Conservation (phyloP, 305 asterid genomes). For the Nicotiana rustica region DNA sequence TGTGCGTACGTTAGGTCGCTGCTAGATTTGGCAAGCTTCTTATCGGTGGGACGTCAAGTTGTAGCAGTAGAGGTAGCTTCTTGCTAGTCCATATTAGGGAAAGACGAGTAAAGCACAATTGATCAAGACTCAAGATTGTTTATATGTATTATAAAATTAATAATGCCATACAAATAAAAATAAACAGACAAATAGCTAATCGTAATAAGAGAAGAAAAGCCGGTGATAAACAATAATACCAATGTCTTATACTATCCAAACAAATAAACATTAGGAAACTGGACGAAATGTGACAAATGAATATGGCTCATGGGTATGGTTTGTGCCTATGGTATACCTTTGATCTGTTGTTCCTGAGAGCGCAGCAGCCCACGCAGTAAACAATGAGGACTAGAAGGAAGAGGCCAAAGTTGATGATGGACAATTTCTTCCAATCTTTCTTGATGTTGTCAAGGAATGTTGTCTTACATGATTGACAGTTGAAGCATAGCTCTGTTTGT, state of each 20-base stretch:
- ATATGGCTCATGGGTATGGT: slow-evolving; percentile 36
- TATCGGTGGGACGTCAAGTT: not conserved
- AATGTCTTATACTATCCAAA: not conserved
- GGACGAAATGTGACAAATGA: not conserved
- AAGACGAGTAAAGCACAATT: not conserved
- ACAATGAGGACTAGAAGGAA: slow-evolving; percentile 48
- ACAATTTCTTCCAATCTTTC: slow-evolving; percentile 65
- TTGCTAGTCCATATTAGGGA: not conserved
- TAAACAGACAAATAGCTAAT: not conserved
- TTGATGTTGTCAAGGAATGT: slow-evolving; percentile 55
- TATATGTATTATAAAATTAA: not conserved
- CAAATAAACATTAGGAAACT: not conserved
- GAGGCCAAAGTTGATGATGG: slow-evolving; percentile 52
- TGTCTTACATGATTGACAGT: slow-evolving; percentile 74
- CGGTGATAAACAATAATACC: not conserved
- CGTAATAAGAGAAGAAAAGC: not conserved
- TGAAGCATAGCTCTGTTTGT: slow-evolving; percentile 67
- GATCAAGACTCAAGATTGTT: not conserved
- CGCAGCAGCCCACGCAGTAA: slow-evolving; percentile 74
- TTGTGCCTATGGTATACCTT: slow-evolving; percentile 38
- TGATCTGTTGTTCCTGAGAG: slow-evolving; percentile 56
- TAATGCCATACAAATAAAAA: not conserved
- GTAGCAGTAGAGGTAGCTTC: not conserved
- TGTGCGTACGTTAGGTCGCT: not conserved
- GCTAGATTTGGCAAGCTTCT: not conserved